Conservation (phyloP, 2,329 filamentous ascomycete species). For the Phialophora tarda region DNA sequence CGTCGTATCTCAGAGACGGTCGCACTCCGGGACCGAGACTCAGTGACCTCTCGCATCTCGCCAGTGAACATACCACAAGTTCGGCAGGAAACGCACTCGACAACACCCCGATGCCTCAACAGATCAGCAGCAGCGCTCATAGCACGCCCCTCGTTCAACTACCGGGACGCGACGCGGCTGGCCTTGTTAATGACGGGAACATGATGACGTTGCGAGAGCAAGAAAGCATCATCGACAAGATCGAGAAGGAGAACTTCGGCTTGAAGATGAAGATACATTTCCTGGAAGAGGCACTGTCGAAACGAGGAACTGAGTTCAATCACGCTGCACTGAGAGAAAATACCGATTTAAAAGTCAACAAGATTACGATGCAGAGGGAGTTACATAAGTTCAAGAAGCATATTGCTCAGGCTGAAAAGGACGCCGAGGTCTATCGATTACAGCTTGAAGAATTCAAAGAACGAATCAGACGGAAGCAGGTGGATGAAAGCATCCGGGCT, state of each 20-base stretch:
- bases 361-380: conserved; percentile 86
- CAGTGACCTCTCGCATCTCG: conserved; percentile 72
- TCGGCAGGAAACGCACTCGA: conserved; percentile 66
- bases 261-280: conserved; percentile 97
- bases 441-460: conserved; percentile 84
- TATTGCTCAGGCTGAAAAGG: conserved; percentile 78
- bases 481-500: conserved; percentile 70
- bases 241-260: conserved; percentile 98
- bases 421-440: conserved; percentile 80
- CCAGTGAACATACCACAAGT: conserved; percentile 67
- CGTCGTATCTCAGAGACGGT: conserved; percentile 68
- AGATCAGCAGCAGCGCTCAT: conserved; percentile 79
- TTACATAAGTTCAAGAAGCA: conserved; percentile 85
- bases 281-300: conserved; percentile 85
- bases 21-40: conserved; percentile 76
- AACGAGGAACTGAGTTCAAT: conserved; percentile 86
- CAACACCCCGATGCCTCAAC: conserved; percentile 75
- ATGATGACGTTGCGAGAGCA: conserved; percentile 91
- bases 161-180: conserved; percentile 67
- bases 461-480: conserved; percentile 75
- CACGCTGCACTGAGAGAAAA: conserved; percentile 91
- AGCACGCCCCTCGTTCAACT: conserved; percentile 80
- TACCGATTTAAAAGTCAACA: conserved; percentile 91
- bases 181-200: conserved; percentile 81
- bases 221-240: conserved; percentile 88